These are phyloP conservation scores for Mycena venus DNA, from an alignment of 768 basidiomycete genomes.

Conservation along the genomic window DNA sequence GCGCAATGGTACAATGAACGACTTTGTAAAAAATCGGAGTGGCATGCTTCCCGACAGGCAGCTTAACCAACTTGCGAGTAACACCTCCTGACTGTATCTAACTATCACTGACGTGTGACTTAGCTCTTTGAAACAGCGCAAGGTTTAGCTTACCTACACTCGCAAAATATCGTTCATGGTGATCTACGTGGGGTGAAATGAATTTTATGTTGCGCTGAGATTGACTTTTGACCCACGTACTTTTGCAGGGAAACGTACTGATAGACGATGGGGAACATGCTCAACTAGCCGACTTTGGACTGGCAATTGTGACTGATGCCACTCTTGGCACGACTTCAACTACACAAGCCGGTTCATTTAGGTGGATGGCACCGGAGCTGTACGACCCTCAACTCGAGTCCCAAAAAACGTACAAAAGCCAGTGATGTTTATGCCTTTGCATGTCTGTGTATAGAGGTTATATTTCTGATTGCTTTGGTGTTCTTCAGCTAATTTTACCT, in stretches of 20 bases:
- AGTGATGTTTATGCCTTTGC: slow-evolving; percentile 10
- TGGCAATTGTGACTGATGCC: not conserved
- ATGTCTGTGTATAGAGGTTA: too few species aligned
- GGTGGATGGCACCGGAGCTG: slow-evolving; percentile 5
- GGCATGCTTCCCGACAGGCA: slow-evolving; percentile 1
- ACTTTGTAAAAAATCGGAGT: not conserved
- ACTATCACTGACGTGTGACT: not conserved
- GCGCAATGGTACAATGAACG: not conserved
- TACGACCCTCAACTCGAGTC: not conserved
- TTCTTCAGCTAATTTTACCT: slow-evolving; percentile 2
- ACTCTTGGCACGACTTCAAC: too few species aligned
- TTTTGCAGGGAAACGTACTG: not conserved
- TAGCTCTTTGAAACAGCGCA: slow-evolving; percentile 11
- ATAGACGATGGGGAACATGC: not conserved
- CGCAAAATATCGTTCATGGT: slow-evolving; percentile 5
- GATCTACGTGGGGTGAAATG: slow-evolving; percentile 4
- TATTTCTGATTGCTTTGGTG: not conserved
- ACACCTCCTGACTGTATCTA: not conserved
- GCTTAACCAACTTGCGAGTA: slow-evolving; percentile 5
- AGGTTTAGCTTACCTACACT: too few species aligned
- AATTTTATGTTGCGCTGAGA: not conserved
- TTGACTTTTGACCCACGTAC: not conserved
- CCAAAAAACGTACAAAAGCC: slow-evolving; percentile 9
- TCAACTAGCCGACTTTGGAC: too few species aligned
- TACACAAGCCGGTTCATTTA: too few species aligned